These are phyloP conservation scores for Pestalotiopsis sp. DNA, from an alignment of 2,329 filamentous ascomycete species.

Conservation along the genomic window DNA sequence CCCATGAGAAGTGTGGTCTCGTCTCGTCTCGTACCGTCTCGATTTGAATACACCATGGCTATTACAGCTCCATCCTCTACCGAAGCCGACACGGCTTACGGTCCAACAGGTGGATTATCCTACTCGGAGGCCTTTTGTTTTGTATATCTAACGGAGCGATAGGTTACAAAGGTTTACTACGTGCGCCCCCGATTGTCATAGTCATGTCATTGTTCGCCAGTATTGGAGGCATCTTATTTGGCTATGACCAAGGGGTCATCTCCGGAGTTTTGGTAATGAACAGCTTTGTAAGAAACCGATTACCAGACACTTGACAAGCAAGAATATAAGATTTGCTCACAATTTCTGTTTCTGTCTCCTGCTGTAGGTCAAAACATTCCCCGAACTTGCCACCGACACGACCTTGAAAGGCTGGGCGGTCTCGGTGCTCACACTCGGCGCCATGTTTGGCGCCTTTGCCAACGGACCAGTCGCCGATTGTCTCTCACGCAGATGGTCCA, in stretches of 20 bases:
- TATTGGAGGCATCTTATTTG: conserved; percentile 46
- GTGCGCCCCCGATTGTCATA: neutral
- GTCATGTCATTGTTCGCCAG: neutral
- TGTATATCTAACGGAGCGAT: neutral
- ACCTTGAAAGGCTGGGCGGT: conserved; percentile 56
- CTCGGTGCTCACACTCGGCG: conserved; percentile 48
- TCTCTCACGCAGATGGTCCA: conserved; percentile 36
- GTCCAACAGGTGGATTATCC: neutral
- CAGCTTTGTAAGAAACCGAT: conserved; percentile 37
- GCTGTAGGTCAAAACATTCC: conserved; percentile 29
- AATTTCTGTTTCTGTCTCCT: neutral
- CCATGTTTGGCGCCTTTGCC: conserved; percentile 50
- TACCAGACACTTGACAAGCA: conserved; percentile 24
- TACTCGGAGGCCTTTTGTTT: neutral
- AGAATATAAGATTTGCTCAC: neutral
- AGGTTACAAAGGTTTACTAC: neutral
- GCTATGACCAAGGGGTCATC: conserved; percentile 53
- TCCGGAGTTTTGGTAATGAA: conserved; percentile 50
- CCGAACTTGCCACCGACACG: conserved; percentile 42
- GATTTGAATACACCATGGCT: neutral
- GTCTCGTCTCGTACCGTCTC: neutral
- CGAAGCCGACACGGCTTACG: neutral
- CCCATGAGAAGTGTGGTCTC: neutral
- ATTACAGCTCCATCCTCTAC: neutral
- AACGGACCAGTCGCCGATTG: conserved; percentile 41